phyloP scores from a whole-genome alignment of 805 yeast genomes.

The Scheffersomyces amazonensis region DNA sequence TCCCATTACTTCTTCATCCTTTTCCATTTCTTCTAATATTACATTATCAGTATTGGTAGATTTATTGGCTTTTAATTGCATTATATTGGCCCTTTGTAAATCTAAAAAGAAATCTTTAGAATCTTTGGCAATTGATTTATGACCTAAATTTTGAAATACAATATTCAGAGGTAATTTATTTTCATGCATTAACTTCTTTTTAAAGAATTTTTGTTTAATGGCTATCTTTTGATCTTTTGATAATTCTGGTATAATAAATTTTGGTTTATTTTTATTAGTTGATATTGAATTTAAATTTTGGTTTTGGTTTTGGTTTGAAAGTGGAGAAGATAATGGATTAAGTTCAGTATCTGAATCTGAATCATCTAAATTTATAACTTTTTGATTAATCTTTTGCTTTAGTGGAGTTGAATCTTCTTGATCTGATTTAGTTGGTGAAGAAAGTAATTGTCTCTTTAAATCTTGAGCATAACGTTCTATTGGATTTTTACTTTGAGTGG shows the following conservation, averaged over 20 bases:
- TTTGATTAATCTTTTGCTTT: not conserved
- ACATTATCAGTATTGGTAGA: slow-evolving; percentile 20
- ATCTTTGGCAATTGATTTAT: slow-evolving; percentile 4
- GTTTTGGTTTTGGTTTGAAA: not conserved
- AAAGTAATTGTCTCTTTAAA: slow-evolving; percentile 21
- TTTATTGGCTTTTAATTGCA: slow-evolving; percentile 35
- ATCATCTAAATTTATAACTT: slow-evolving; percentile 23
- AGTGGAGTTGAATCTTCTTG: slow-evolving; percentile 4
- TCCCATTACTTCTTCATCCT: slow-evolving; percentile 44
- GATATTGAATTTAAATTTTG: slow-evolving; percentile 6
- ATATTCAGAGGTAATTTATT: not conserved
- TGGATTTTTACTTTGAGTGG: slow-evolving; percentile 20
- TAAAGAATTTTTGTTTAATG: slow-evolving; percentile 31
- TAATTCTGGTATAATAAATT: slow-evolving; percentile 21
- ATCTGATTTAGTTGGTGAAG: slow-evolving; percentile 20
- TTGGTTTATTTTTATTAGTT: slow-evolving; percentile 4
- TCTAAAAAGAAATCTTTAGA: slow-evolving; percentile 27
- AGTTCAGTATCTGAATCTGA: slow-evolving; percentile 25
- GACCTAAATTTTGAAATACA: not conserved
- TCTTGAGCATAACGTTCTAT: slow-evolving; percentile 34
- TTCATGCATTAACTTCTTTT: slow-evolving; percentile 11
- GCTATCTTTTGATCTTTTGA: slow-evolving; percentile 29
- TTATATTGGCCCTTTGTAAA: slow-evolving; percentile 42
- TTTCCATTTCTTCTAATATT: slow-evolving; percentile 33
- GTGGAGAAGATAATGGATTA: not conserved